Evolutionary conservation across 148 eudicot species (phyloP).

Genomic region (Amaranthus hypochondriacus): DNA sequence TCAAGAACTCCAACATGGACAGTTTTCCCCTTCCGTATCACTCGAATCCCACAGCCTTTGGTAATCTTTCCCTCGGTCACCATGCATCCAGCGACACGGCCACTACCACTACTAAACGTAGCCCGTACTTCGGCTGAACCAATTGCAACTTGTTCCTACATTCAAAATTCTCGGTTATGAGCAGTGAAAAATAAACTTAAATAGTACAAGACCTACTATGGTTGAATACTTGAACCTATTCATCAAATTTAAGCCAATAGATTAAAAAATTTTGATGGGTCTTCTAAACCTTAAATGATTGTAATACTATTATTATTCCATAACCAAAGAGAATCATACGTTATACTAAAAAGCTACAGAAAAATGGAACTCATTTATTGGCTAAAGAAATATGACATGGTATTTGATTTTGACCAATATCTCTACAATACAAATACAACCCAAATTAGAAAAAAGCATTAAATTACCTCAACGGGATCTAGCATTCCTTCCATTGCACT

Average conservation of each 20-base stretch:
- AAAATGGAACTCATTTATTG: too few species aligned
- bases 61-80: slow-evolving; percentile 84
- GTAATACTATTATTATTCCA: too few species aligned
- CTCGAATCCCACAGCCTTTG: slow-evolving; percentile 78
- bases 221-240: too few species aligned
- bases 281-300: too few species aligned
- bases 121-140: slow-evolving; percentile 91
- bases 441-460: too few species aligned
- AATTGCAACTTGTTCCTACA: slow-evolving; percentile 79
- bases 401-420: too few species aligned
- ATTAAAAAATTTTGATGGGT: too few species aligned
- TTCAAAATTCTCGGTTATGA: not conserved
- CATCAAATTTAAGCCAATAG: too few species aligned
- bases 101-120: slow-evolving; percentile 90
- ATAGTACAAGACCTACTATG: not conserved
- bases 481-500: slow-evolving; percentile 97
- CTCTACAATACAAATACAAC: too few species aligned
- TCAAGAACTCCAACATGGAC: slow-evolving; percentile 62
- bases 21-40: slow-evolving; percentile 60
- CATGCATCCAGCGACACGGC: slow-evolving; percentile 99
- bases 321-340: too few species aligned
- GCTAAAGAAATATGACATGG: too few species aligned
- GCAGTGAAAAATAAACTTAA: not conserved
- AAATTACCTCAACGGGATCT: slow-evolving; percentile 81
- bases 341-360: too few species aligned